Evolutionary conservation across 345 rosid species (phyloP).

Genomic region (Eucalyptus paniculata): DNA sequence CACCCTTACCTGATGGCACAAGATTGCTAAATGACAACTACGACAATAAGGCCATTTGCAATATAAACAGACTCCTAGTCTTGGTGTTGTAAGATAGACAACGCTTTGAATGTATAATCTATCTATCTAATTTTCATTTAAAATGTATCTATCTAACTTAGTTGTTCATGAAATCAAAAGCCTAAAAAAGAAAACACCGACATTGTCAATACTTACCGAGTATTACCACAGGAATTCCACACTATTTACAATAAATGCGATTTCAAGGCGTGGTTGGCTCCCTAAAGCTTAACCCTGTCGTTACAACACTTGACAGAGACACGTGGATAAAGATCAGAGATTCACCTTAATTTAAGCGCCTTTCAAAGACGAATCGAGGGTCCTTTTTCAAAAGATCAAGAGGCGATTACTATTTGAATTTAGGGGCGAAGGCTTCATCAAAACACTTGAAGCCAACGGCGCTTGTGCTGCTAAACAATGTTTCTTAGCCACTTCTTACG

Average conservation of each 20-base stretch:
- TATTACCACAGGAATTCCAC: not conserved
- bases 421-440: not conserved
- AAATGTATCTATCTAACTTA: not conserved
- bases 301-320: fast-evolving
- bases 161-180: not conserved
- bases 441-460: not conserved
- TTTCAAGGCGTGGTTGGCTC: not conserved
- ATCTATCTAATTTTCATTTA: not conserved
- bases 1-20: fast-evolving
- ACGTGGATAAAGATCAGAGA: not conserved
- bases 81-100: not conserved
- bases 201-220: not conserved
- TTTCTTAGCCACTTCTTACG: not conserved
- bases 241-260: not conserved
- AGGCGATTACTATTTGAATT: not conserved
- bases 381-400: not conserved
- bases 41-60: not conserved
- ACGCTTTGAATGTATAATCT: not conserved
- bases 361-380: not conserved
- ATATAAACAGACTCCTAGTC: not conserved
- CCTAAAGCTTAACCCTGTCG: not conserved
- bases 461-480: not conserved
- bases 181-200: not conserved
- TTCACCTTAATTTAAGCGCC: not conserved
- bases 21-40: not conserved